Base-by-base conservation (phyloP, 139 green algal genomes). In the Parachlorella kessleri region DNA sequence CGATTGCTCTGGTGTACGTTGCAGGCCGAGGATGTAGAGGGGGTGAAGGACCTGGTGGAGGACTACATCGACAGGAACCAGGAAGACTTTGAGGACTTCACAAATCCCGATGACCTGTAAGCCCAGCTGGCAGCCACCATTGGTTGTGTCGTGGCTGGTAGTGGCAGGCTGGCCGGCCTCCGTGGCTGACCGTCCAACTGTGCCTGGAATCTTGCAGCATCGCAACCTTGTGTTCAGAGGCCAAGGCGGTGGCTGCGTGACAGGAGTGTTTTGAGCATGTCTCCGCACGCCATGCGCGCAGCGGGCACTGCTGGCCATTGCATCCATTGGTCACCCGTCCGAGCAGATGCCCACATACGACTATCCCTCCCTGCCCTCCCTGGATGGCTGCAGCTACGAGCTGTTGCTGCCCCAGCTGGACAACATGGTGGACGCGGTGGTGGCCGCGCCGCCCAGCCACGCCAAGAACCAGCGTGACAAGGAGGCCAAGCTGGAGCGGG, bases 11-110 rank as follows among this genome's bases (percentile, higher is more conserved):
- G n/a, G n/a, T n/a, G n/a, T n/a, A n/a, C 21, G 48, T 59, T 18
- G 48, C 48, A 59, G 48, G 81, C 88, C 18, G 92, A 96, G 37
- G 92, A 96, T 66, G 84, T 97, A 28, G 85, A 93, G 48, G 80
- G 91, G 48, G 84, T 95, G 37, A 93, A 94, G 55, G 91, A 97
- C 18, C 84, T 97, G 42, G 83, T 98, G 70, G 96, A 99, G 24
- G 91, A 95, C 81, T 99, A 96, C 83, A 35, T 97, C 30, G 92
- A 94, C 40, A 81, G 92, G 41, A 93, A 90, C 75, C 85, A 93
- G 80, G 92, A 96, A 3, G 85, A 89, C 76, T 93, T 90, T 87
- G 92, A 96, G 30, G 91, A 94, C 55, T 94, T 92, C 85, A 70
- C 72, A 78, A 37, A 53, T n/a, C 83, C 83, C n/a, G 83, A 88